Percentiles rank a stretch among this genome's conserved stretches.
Evolutionary conservation across 1,139 yeast genomes (phyloP).

Genomic region (Scheffersomyces segobiensis): DNA sequence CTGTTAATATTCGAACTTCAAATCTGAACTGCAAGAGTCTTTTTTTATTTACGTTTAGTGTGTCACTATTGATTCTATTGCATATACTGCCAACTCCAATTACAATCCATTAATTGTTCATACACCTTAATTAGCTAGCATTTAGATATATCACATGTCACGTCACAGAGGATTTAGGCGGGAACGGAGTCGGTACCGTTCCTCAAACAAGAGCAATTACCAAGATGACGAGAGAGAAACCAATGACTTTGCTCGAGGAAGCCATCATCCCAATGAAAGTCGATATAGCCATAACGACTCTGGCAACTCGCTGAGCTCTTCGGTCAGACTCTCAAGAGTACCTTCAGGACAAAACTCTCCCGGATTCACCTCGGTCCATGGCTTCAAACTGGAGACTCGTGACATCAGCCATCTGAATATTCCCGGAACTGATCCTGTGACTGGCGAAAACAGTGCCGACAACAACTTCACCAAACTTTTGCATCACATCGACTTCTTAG

Average conservation of each 20-base stretch:
- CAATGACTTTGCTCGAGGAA: background rate
- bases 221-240: background rate
- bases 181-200: background rate
- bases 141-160: background rate
- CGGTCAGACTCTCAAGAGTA: background rate
- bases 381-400: background rate
- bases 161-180: background rate
- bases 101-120: background rate
- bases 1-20: background rate
- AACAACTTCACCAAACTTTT: conserved; percentile 28
- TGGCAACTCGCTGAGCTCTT: background rate
- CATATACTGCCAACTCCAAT: background rate
- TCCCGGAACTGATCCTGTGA: conserved; percentile 30
- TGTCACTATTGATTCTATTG: background rate
- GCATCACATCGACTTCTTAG: conserved; percentile 30
- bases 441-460: conserved; percentile 38
- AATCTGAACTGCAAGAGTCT: background rate
- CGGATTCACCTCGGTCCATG: background rate
- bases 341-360: conserved; percentile 1
- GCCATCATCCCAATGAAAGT: background rate
- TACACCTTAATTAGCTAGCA: background rate
- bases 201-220: background rate
- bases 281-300: background rate
- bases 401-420: background rate
- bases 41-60: background rate